Conservation (phyloP, 805 yeast species). For the Starmera caribaea region DNA sequence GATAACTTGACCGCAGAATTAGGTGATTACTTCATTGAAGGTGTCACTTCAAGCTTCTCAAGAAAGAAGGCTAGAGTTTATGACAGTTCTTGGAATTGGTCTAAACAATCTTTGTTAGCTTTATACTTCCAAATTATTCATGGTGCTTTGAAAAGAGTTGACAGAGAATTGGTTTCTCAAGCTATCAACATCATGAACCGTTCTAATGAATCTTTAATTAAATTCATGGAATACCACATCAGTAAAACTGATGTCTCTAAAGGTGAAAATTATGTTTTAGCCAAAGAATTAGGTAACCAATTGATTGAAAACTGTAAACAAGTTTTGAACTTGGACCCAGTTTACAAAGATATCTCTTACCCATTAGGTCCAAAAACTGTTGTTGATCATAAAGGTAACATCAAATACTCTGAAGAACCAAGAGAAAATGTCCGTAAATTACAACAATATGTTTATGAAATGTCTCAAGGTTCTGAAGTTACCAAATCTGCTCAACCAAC, state of each 20-base stretch:
- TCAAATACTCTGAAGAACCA: slow-evolving; percentile 74
- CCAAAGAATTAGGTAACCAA: slow-evolving; percentile 83
- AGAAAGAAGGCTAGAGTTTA: slow-evolving; percentile 90
- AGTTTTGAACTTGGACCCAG: slow-evolving; percentile 72
- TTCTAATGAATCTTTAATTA: slow-evolving; percentile 85
- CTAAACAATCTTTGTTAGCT: slow-evolving; percentile 90
- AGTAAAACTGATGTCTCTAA: slow-evolving; percentile 57
- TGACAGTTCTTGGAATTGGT: slow-evolving; percentile 99
- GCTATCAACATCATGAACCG: slow-evolving; percentile 98
- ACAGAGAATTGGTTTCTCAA: slow-evolving; percentile 91
- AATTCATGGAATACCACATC: slow-evolving; percentile 86
- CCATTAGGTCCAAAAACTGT: slow-evolving; percentile 94
- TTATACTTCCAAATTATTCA: slow-evolving; percentile 95
- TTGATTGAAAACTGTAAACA: slow-evolving; percentile 93
- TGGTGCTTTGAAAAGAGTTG: slow-evolving; percentile 84
- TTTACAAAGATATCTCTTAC: slow-evolving; percentile 86
- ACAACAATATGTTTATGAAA: slow-evolving; percentile 90
- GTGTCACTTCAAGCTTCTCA: slow-evolving; percentile 85
- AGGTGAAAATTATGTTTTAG: slow-evolving; percentile 90
- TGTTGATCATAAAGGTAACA: slow-evolving; percentile 81
- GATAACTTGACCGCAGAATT: slow-evolving; percentile 66
- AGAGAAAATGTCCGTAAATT: slow-evolving; percentile 89
- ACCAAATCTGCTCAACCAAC: slow-evolving; percentile 66
- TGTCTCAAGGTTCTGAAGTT: slow-evolving; percentile 90
- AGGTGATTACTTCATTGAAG: slow-evolving; percentile 90